Base-by-base conservation (phyloP, 352 stramenopile species). In the Globisporangium parvum region DNA sequence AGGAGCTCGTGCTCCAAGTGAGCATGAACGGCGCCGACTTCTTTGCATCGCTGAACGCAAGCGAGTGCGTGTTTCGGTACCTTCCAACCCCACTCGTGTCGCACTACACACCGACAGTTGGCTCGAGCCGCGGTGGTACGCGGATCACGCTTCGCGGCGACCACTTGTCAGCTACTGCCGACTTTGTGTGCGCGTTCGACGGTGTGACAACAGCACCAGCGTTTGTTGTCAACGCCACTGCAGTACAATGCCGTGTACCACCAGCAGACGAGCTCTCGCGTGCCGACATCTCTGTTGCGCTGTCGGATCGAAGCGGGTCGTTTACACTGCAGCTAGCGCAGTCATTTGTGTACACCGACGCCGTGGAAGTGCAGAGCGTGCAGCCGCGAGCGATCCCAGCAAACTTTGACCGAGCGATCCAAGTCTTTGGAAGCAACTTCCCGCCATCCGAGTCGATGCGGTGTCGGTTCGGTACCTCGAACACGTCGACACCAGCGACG, bases 21-120 rank as follows among this genome's bases (percentile, higher is more conserved):
- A 78, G 67, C 31, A 66, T 51, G 11, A 85, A 85, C 39, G 62
- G 58, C n/a, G n/a, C 75, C 24, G 71, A 78, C 26, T 82, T 67
- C 45, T 75, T 82, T 41, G 31, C 51, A 11, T 28, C 67, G 1
- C 10, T 15, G 6, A 47, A 31, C 18, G 31, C 24, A 28, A 31
- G 46, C 1, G 55, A 67, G 23, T 24, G 45, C 26, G 44, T 37
- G 6, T 77, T 79, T 37, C 56, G 26, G 0, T 73, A 75, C 49
- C 17, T 75, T 2, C 26, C 26, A 23, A 48, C 48, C 5, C 68
- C 69, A 4, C 62, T 44, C 28, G 51, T 74, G 0, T 63, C 60
- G 4, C 57, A 53, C 0, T 80, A 69, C 35, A 61, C 41, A 47
- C 73, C 75, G 14, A 49, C 58, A 15, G 15, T 75, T 6, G 73